Conservation (phyloP, 163 green algal species). For the Coccomyxa subellipsoidea region DNA sequence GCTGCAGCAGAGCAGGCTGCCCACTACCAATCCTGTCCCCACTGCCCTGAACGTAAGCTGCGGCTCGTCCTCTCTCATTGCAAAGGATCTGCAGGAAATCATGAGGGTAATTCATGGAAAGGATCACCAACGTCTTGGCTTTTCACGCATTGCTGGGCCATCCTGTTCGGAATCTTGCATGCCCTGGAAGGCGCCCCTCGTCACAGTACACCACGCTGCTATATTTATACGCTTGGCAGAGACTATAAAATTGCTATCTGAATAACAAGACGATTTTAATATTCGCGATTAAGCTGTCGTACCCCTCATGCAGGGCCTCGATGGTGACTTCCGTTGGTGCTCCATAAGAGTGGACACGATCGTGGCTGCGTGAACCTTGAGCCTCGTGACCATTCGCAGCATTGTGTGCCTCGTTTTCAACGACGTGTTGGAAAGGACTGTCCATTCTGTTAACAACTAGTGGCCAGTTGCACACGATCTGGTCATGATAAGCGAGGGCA, state of each 20-base stretch:
- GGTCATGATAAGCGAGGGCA: too few relatives aligned
- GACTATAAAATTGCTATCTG: too few relatives aligned
- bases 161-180: too few relatives aligned
- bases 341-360: not conserved
- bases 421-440: not conserved
- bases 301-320: not conserved
- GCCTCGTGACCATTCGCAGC: not conserved
- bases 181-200: too few relatives aligned
- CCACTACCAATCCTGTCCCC: conserved; percentile 42
- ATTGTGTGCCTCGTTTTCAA: not conserved
- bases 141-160: too few relatives aligned
- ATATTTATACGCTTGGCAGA: too few relatives aligned
- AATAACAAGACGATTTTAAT: too few relatives aligned
- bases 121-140: too few relatives aligned
- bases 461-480: too few relatives aligned
- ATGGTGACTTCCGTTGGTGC: not conserved
- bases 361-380: not conserved
- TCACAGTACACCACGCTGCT: too few relatives aligned
- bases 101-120: too few relatives aligned
- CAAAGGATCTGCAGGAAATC: not conserved
- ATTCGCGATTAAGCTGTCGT: not conserved
- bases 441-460: too few relatives aligned
- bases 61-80: not conserved
- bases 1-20: conserved; percentile 52
- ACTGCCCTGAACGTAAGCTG: conserved; percentile 50